These are phyloP conservation scores for Mentha longifolia DNA, from an alignment of 257 asterid genomes.

Conservation along the genomic window DNA sequence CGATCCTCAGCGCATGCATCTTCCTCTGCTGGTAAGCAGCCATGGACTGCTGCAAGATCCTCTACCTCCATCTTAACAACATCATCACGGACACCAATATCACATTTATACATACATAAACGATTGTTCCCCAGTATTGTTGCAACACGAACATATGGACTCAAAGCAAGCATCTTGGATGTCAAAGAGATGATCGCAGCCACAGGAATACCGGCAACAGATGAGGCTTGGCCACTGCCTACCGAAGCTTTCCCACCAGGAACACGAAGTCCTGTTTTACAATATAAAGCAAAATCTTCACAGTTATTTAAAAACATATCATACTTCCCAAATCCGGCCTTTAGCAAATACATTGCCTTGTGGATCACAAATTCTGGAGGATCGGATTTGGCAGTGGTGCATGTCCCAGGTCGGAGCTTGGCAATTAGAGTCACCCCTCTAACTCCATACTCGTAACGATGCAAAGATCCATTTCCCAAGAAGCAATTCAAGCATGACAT, in stretches of 20 bases:
- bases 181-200: slow-evolving; percentile 30
- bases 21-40: slow-evolving; percentile 11
- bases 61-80: slow-evolving; percentile 28
- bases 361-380: slow-evolving; percentile 28
- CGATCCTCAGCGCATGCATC: neutral
- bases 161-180: neutral
- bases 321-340: slow-evolving; percentile 36
- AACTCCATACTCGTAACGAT: slow-evolving; percentile 38
- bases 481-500: slow-evolving; percentile 45
- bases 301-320: slow-evolving; percentile 33
- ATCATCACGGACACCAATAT: slow-evolving; percentile 36
- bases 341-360: slow-evolving; percentile 41
- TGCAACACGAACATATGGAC: slow-evolving; percentile 21
- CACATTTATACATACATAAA: slow-evolving; percentile 26
- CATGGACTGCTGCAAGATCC: slow-evolving; percentile 20
- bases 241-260: slow-evolving; percentile 8
- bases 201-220: slow-evolving; percentile 27
- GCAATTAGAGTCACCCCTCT: slow-evolving; percentile 9
- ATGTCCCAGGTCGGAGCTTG: slow-evolving; percentile 32
- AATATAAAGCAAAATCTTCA: slow-evolving; percentile 39
- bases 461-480: slow-evolving; percentile 31
- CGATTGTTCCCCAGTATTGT: slow-evolving; percentile 21
- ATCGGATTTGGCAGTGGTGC: slow-evolving; percentile 40
- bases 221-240: slow-evolving; percentile 37
- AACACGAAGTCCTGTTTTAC: slow-evolving; percentile 32